phyloP scores from a whole-genome alignment of 371 early-diverging fungal species.

The Apophysomyces sp. region DNA sequence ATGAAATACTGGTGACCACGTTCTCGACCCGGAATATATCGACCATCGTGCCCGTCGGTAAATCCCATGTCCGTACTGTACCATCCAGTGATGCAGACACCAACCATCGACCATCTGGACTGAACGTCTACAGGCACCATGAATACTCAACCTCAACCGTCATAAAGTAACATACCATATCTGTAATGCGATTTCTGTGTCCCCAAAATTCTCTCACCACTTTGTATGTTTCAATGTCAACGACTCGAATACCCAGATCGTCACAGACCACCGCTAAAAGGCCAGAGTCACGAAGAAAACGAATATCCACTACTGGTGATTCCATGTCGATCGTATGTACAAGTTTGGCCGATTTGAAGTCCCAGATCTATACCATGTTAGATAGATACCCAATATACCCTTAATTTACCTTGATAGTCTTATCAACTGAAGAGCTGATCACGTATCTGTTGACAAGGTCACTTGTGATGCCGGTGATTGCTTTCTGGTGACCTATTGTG shows the following conservation, averaged over 20 bases:
- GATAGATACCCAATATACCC: not conserved
- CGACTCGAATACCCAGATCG: constrained; percentile 81
- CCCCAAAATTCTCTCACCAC: constrained; percentile 90
- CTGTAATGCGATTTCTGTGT: constrained; percentile 84
- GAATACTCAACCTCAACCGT: not conserved
- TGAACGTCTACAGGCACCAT: constrained; percentile 62
- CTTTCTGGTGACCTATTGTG: constrained; percentile 72
- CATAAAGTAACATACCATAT: constrained; percentile 58
- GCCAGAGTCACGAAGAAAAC: constrained; percentile 70
- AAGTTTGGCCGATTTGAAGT: constrained; percentile 66
- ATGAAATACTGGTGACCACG: constrained; percentile 80
- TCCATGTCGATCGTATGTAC: constrained; percentile 67
- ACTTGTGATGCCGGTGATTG: constrained; percentile 77
- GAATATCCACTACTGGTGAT: constrained; percentile 67
- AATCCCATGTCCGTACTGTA: constrained; percentile 93
- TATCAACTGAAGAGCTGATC: constrained; percentile 81
- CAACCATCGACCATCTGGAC: constrained; percentile 92
- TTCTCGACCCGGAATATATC: constrained; percentile 79
- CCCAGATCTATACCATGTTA: constrained; percentile 66
- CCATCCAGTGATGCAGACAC: constrained; percentile 82
- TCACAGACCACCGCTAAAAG: constrained; percentile 83
- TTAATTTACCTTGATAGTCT: constrained; percentile 64
- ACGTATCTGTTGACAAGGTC: constrained; percentile 75
- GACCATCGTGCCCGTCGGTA: constrained; percentile 87
- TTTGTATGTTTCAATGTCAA: constrained; percentile 80